Base-by-base conservation (phyloP, 495 filamentous ascomycete genomes). In the Hyaloscypha finlandica region DNA sequence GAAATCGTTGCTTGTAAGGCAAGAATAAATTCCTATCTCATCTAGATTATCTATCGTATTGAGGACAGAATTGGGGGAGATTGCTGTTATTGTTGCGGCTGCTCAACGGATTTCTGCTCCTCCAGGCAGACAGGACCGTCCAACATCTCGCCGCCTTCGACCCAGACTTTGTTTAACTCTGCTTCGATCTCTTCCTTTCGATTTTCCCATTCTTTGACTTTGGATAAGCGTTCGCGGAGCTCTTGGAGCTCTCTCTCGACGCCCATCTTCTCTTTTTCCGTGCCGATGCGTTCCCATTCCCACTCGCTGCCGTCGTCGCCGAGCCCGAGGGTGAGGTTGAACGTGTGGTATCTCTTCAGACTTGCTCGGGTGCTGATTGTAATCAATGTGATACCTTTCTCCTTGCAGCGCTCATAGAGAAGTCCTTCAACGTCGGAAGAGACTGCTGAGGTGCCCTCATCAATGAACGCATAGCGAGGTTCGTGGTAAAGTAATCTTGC, bases 391-490 rank as follows among this genome's bases (percentile, higher is more conserved):
- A 97, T 97, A 0, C 94, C 96, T 69, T 88, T 90, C 70, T 92
- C 90, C 78, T 98, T 99, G 64, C 90, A 92, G 45, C 85, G 89
- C 77, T 97, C 91, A 71, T 99, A 99, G 35, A 99, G 77, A 59
- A 97, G 73, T 11, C 96, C 96, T 75, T 99, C 96, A 8, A 98
- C 96, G 73, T 99, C 96, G 45, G 89, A 92, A 25, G 87, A 91
- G 2, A 99, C 96, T 8, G 96, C 96, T 45, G 89, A 92, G 0
- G 96, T 99, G 37, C 92, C 95, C 75, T 99, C 96, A 66, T 99
- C 96, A 54, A 98, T 86, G 69, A 99, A 89, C 3, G 93, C 96
- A 73, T 94, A 98, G 54, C 91, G 82, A 31, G 95, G 95, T 77
- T 98, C 93, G 73, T 98, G 96, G 76, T 99, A 98, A 68, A 97